Evolutionary conservation across 202 grass and related monocot species (phyloP).

Genomic region (Zoysia matrella): DNA sequence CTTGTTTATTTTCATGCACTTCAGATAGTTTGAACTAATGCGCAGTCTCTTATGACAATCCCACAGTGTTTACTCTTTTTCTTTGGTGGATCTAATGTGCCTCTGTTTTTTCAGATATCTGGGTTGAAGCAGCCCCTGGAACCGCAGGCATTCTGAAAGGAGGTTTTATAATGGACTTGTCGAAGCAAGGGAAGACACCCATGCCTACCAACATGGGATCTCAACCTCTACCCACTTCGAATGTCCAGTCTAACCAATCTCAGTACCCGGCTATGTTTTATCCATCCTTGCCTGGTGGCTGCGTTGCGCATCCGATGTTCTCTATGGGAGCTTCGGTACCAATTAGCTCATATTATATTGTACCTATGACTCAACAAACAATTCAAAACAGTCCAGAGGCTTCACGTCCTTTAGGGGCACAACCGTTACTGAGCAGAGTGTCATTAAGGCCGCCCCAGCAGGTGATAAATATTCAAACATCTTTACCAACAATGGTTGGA

Average conservation of each 20-base stretch:
- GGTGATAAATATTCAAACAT: slow-evolving; percentile 34
- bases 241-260: slow-evolving; percentile 63
- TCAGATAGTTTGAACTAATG: neutral
- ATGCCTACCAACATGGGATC: slow-evolving; percentile 56
- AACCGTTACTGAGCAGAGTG: slow-evolving; percentile 36
- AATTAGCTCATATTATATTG: slow-evolving; percentile 68
- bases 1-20: neutral
- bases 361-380: slow-evolving; percentile 70
- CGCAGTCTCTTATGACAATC: neutral
- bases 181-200: slow-evolving; percentile 69
- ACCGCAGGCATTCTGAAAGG: neutral
- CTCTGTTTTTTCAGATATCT: slow-evolving; percentile 31
- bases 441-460: slow-evolving; percentile 42
- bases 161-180: slow-evolving; percentile 65
- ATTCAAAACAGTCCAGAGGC: slow-evolving; percentile 33
- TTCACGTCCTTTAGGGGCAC: neutral
- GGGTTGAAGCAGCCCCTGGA: neutral
- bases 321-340: slow-evolving; percentile 51
- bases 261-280: slow-evolving; percentile 52
- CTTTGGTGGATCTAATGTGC: neutral
- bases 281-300: slow-evolving; percentile 58
- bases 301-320: slow-evolving; percentile 62
- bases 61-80: neutral
- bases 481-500: neutral
- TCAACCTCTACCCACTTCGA: slow-evolving; percentile 59